phyloP scores from a whole-genome alignment of 106 monocot genomes.

The Gastrodia elata region DNA sequence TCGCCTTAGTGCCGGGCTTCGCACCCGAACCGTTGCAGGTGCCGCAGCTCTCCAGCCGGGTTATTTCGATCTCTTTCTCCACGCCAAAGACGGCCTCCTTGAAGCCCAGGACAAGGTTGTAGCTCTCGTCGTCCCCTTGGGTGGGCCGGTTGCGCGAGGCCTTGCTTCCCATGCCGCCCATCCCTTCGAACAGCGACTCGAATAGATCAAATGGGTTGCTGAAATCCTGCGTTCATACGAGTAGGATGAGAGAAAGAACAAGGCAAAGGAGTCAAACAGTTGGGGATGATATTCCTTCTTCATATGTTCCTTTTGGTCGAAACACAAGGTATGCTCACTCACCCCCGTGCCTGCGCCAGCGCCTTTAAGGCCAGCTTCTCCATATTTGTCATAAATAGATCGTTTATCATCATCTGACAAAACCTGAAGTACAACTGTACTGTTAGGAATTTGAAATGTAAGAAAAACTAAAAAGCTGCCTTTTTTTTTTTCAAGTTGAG shows the following conservation, averaged over 20 bases:
- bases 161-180: constrained; percentile 56
- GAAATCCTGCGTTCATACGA: constrained; percentile 52
- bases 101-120: constrained; percentile 70
- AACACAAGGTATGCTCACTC: too few species aligned
- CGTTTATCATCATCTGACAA: constrained; percentile 94
- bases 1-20: constrained; percentile 82
- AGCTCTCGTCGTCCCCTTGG: constrained; percentile 92
- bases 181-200: constrained; percentile 78
- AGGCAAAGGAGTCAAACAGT: neutral
- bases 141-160: constrained; percentile 66
- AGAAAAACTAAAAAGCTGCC: too few species aligned
- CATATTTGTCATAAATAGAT: constrained; percentile 83
- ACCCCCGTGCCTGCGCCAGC: constrained; percentile 88
- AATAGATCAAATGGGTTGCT: constrained; percentile 89
- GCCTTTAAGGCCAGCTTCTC: constrained; percentile 97
- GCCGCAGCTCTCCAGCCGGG: constrained; percentile 55
- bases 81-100: constrained; percentile 96
- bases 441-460: constrained; percentile 3
- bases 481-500: too few species aligned
- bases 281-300: neutral
- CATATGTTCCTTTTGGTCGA: too few species aligned
- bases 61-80: constrained; percentile 86
- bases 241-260: neutral
- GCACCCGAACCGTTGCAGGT: constrained; percentile 89
- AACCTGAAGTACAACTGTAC: constrained; percentile 30